A percentile compares a stretch with the other conserved stretches of the same genome.
Conservation (phyloP, 192 early-diverging fungal genomes). For the Coemansia sp. region DNA sequence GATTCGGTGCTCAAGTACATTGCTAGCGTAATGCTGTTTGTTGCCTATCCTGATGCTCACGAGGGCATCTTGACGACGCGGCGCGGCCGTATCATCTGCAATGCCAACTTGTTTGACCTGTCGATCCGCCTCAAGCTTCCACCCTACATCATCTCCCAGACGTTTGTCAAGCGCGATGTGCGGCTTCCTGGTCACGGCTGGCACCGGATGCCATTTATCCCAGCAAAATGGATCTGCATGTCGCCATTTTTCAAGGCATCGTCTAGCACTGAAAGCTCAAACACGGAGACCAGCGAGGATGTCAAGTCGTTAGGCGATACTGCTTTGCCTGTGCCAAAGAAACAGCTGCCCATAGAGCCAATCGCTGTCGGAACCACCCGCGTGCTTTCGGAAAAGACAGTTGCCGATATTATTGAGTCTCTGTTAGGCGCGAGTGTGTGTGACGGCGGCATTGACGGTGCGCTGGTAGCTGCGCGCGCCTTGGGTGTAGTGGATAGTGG, state of each 20-base stretch:
- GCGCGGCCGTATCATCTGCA: slow-evolving; percentile 74
- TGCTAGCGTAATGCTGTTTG: slow-evolving; percentile 72
- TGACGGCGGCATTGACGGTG: slow-evolving; percentile 57
- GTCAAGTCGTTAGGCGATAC: no score
- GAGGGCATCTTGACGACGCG: slow-evolving; percentile 79
- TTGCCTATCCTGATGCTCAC: slow-evolving; percentile 66
- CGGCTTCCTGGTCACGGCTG: slow-evolving; percentile 42
- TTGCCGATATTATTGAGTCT: slow-evolving; percentile 86
- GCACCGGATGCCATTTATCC: slow-evolving; percentile 25
- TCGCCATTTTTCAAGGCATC: not conserved
- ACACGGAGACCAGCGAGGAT: not conserved
- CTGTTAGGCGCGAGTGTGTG: slow-evolving; percentile 74
- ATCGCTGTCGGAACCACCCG: slow-evolving; percentile 8
- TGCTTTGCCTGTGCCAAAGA: not conserved
- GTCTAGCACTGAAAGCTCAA: not conserved
- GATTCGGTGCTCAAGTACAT: slow-evolving; percentile 87
- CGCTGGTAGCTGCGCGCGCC: slow-evolving; percentile 57
- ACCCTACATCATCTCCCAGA: slow-evolving; percentile 52
- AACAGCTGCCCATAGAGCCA: not conserved
- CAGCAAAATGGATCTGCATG: slow-evolving; percentile 21
- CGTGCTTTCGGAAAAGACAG: slow-evolving; percentile 74
- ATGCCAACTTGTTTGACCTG: slow-evolving; percentile 63
- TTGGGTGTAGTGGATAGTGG: slow-evolving; percentile 44
- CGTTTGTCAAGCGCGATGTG: slow-evolving; percentile 33
- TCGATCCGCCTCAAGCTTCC: slow-evolving; percentile 60